Evolutionary conservation across 192 early-diverging fungal species (phyloP), one percentile per base, ranked within the genome.

Genomic region (Rhizophagus clarus): DNA sequence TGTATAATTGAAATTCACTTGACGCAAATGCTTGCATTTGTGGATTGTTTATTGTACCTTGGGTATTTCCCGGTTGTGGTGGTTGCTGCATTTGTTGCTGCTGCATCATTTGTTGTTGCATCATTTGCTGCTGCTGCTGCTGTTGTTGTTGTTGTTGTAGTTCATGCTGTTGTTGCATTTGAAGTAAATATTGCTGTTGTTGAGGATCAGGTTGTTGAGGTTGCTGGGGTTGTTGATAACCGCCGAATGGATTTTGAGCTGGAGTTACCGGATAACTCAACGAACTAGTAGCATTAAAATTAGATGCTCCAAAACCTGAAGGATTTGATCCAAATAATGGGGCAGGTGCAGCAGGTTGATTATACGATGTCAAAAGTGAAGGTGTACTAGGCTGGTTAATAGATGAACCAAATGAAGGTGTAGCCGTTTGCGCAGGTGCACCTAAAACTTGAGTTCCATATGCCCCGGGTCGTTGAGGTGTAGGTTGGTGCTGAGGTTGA

Each of bases 11-110:
- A 20, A 61, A 76, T 31, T 76, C 72, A 15, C 15, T 74, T 74
- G 40, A 56, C 11, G 69, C 4, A 71, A 34, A 28, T 71, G 34
- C 34, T 37, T 37, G 34, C 22, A 29, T 34, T 74, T 74, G 72
- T 51, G 72, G n/a, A 74, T 49, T 74, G 72, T 74, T 74, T 37
- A n/a, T 45, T 71, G 64, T 66, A 29, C 29, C 64, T 66, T 66
- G 64, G 24, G 64, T 11, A 66, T 29, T 28, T 37, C 47, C 45
- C 4, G 26, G 34, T 71, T 11, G 15, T 61, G 34, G 8, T 29
- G 15, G 72, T 31, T 74, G 72, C 72, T 51, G 47, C 24, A 49
- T 37, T 24, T 75, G 60, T 11, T 61, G 56, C 24, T 31, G 74
- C 17, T 61, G 42, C 32, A 60, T n/a, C 32, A 61, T 24, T 61